Percentiles rank a stretch among this genome's conserved stretches.
These are phyloP conservation scores for Claviceps paspali DNA, from an alignment of 2,329 filamentous ascomycete genomes.

Conservation along the genomic window DNA sequence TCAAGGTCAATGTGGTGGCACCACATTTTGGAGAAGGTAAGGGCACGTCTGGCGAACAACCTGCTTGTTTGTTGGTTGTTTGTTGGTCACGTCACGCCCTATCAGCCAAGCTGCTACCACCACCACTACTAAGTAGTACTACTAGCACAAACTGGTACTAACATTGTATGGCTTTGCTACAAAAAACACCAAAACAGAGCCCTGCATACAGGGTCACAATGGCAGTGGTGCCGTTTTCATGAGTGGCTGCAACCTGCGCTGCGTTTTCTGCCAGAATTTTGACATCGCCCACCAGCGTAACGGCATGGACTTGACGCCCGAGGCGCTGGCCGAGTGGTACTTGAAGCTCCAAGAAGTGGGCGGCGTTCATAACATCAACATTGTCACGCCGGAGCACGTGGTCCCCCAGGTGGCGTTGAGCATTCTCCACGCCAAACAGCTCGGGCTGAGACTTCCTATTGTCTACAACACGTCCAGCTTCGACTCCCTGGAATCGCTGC, in stretches of 20 bases:
- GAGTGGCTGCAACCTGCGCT: conserved; percentile 57
- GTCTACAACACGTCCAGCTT: conserved; percentile 78
- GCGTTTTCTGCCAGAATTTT: conserved; percentile 68
- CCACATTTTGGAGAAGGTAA: conserved; percentile 68
- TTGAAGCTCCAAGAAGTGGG: conserved; percentile 67
- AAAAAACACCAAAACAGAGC: no score
- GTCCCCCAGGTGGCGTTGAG: conserved; percentile 68
- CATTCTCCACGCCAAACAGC: conserved; percentile 56
- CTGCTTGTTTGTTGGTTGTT: neutral
- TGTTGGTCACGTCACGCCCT: no score
- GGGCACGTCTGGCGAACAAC: no score
- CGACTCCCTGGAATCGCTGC: conserved; percentile 57
- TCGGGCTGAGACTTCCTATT: conserved; percentile 57
- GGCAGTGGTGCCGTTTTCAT: conserved; percentile 74
- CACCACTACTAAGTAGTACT: no score
- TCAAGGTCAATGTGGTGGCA: conserved; percentile 71
- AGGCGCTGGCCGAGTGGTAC: conserved; percentile 70
- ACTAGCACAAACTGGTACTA: no score
- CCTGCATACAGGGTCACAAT: conserved; percentile 69
- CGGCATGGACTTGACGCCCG: conserved; percentile 63
- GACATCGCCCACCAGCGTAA: conserved; percentile 74
- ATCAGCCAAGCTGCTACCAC: no score
- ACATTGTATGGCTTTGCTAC: no score
- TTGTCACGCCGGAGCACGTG: conserved; percentile 75
- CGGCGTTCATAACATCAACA: conserved; percentile 79